These are phyloP conservation scores for Candida sonorensis DNA, from an alignment of 805 yeast species.

Conservation along the genomic window DNA sequence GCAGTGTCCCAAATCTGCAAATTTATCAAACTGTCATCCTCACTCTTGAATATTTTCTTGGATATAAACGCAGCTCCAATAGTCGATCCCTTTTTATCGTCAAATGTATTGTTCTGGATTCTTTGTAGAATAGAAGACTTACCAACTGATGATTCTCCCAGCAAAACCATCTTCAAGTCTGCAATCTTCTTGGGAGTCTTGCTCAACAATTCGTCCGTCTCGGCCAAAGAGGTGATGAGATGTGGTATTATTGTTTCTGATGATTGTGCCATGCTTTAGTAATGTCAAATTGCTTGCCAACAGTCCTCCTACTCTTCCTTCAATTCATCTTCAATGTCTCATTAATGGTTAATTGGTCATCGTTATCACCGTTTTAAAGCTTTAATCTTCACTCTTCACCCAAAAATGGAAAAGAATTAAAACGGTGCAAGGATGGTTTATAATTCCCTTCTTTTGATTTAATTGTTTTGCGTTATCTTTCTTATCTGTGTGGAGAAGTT, in stretches of 20 bases:
- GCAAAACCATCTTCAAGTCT: slow-evolving; percentile 29
- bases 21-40: slow-evolving; percentile 30
- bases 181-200: slow-evolving; percentile 22
- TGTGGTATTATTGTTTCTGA: slow-evolving; percentile 15
- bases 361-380: no score
- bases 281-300: no score
- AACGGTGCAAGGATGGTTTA: no score
- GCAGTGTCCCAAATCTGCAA: slow-evolving; percentile 93
- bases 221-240: slow-evolving; percentile 3
- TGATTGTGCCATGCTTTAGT: background rate
- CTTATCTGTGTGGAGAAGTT: no score
- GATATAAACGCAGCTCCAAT: slow-evolving; percentile 99
- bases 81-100: slow-evolving; percentile 77
- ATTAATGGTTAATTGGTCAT: no score
- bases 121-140: slow-evolving; percentile 75
- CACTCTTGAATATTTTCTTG: slow-evolving; percentile 48
- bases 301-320: no score
- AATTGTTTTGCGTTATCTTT: no score
- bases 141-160: slow-evolving; percentile 54
- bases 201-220: slow-evolving; percentile 2
- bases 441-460: no score
- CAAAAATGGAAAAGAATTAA: no score
- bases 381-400: no score
- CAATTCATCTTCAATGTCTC: no score
- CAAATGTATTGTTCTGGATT: slow-evolving; percentile 66